Evolutionary conservation across 805 yeast species (phyloP).

Genomic region (Myxozyma melibiosi): DNA sequence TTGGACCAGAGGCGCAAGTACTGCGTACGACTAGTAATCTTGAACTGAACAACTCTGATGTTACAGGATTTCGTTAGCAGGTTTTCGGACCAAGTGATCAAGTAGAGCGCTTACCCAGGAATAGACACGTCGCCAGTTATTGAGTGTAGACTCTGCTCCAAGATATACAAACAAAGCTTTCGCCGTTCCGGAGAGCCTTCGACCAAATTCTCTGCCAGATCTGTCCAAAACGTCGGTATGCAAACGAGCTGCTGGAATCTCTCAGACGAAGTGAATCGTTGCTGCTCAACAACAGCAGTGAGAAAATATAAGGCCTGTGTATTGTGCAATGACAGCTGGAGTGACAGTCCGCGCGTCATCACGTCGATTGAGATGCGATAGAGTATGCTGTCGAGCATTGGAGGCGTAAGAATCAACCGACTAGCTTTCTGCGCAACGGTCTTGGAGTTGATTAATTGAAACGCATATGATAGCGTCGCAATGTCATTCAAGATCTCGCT

Average conservation of each 20-base stretch:
- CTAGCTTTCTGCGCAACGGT: constrained; percentile 8
- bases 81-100: neutral
- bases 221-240: constrained; percentile 11
- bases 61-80: neutral
- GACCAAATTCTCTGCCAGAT: constrained; percentile 2
- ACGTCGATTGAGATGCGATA: neutral
- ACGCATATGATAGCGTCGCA: neutral
- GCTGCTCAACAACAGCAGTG: constrained; percentile 7
- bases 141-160: constrained; percentile 7
- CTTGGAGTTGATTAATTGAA: constrained; percentile 4
- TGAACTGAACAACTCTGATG: constrained; percentile 9
- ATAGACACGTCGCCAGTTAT: constrained; percentile 3
- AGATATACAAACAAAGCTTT: constrained; percentile 17
- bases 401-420: constrained; percentile 1
- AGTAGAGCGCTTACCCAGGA: constrained; percentile 11
- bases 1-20: constrained; percentile 66
- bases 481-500: neutral
- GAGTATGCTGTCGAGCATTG: neutral
- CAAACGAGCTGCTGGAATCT: constrained; percentile 4
- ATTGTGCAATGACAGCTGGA: neutral
- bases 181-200: constrained; percentile 23
- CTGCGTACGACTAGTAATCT: neutral
- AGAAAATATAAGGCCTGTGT: constrained; percentile 16
- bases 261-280: neutral
- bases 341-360: neutral